A percentile compares a stretch with the other conserved stretches of the same genome.
Conservation (phyloP, 176 grass and related monocot genomes). For the bread wheat (Triticum aestivum) region DNA sequence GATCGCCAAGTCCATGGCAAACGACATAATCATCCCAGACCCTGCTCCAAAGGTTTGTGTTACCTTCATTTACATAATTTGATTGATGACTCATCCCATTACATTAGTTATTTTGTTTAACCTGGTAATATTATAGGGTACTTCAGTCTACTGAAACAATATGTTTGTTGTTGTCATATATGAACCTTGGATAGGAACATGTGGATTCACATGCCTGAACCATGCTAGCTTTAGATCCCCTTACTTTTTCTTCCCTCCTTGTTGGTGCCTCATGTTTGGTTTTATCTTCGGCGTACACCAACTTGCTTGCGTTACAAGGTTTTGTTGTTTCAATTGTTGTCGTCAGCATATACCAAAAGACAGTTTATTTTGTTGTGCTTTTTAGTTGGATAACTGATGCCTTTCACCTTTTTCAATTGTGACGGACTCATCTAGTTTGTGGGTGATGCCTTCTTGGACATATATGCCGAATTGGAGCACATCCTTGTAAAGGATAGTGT, state of each 20-base stretch:
- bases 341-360: neutral
- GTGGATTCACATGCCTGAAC: neutral
- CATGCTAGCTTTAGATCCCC: neutral
- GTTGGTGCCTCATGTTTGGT: neutral
- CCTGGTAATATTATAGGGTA: neutral
- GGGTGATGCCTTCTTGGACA: neutral
- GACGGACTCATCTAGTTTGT: neutral
- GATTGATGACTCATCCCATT: neutral
- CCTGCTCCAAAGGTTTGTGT: neutral
- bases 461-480: neutral
- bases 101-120: no score
- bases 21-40: neutral
- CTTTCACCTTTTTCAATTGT: constrained; percentile 4
- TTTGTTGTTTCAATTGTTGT: neutral
- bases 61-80: neutral
- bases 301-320: neutral
- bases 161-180: neutral
- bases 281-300: neutral
- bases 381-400: neutral
- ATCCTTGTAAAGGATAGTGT: neutral
- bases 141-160: neutral
- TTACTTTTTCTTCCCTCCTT: neutral
- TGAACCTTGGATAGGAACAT: neutral
- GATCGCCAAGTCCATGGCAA: neutral
- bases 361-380: neutral